Evolutionary conservation across 768 basidiomycete genomes (phyloP), one percentile per base, ranked within the genome.

Genomic region (Lepiota venenata): DNA sequence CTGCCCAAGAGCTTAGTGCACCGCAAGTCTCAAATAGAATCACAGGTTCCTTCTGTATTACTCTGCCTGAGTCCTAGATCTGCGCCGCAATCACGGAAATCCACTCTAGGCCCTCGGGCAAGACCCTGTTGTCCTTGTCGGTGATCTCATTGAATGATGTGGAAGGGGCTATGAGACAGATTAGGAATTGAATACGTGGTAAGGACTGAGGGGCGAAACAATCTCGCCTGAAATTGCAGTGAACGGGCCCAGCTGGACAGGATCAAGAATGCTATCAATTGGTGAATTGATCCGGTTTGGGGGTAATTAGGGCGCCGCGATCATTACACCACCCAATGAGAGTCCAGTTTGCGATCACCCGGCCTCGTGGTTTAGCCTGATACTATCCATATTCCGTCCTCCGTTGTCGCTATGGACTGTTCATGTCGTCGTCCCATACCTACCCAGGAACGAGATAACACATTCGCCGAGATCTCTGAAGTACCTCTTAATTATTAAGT

Each of bases 231-330:
- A 50, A 18, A 11, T 32, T 29, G 18, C 32, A 9, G 32, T 32
- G 32, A 32, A 32, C 32, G 9, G 32, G 32, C 9, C 32, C 8
- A 32, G 32, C 32, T 4, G 25, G 25, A 25, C 25, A 5, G 25
- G 25, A 25, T 25, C 25, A 25, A 32, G 32, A 32, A 39, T 5
- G 22, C 4, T 20, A 48, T 50, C 49, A 41, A 29, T 8, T 41
- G 39, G 41, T 16, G 10, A 16, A 10, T 18, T 50, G 49, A 50
- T 42, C 49, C 49, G 49, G 39, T 42, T 50, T 50, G 39, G 27
- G 32, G 32, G 9, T 32, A 32, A 32, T 32, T 32, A 32, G 32
- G 49, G 9, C 16, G 37, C 10, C 32, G 25, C 40, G 38, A 50
- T 42, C 49, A 50, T 21, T 15, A 21, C 49, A 8, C 32, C 32